Conservation (phyloP, 2,329 filamentous ascomycete species). For the Cordyceps tenuipes region DNA sequence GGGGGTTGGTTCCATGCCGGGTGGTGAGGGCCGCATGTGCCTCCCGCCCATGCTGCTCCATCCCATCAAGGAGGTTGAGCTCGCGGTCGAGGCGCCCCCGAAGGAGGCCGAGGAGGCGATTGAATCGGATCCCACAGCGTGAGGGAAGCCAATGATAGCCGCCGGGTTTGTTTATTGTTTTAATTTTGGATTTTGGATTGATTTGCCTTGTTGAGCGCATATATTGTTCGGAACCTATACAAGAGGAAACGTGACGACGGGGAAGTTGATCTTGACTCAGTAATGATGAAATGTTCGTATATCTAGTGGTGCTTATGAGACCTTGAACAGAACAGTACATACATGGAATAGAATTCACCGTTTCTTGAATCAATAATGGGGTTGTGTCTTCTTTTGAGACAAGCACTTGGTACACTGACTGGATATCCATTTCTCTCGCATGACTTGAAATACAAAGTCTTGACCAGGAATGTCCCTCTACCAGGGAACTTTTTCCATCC, state of each 20-base stretch:
- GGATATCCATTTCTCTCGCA: background rate
- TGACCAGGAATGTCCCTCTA: background rate
- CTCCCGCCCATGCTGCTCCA: slow-evolving; percentile 83
- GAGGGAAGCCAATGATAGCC: background rate
- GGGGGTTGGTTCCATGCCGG: slow-evolving; percentile 44
- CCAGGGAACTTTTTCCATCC: background rate
- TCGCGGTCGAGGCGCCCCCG: slow-evolving; percentile 52
- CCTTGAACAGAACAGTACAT: background rate
- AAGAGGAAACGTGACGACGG: background rate
- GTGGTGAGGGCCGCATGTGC: slow-evolving; percentile 81
- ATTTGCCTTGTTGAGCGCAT: background rate
- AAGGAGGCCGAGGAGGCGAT: slow-evolving; percentile 34
- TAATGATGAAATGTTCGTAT: background rate
- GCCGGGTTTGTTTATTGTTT: background rate
- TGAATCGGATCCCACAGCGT: slow-evolving; percentile 39
- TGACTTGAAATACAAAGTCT: background rate
- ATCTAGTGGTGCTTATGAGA: background rate
- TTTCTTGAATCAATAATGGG: background rate
- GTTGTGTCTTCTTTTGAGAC: background rate
- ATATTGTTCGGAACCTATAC: background rate
- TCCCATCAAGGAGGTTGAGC: slow-evolving; percentile 70
- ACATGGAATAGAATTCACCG: background rate
- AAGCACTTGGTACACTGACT: slow-evolving; percentile 1
- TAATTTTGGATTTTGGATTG: slow-evolving; percentile 9
- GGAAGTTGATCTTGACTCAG: background rate